Evolutionary conservation across 176 grass and related monocot genomes (phyloP), one percentile per base, ranked within the genome.

Genomic region (Cenchrus purpureus): DNA sequence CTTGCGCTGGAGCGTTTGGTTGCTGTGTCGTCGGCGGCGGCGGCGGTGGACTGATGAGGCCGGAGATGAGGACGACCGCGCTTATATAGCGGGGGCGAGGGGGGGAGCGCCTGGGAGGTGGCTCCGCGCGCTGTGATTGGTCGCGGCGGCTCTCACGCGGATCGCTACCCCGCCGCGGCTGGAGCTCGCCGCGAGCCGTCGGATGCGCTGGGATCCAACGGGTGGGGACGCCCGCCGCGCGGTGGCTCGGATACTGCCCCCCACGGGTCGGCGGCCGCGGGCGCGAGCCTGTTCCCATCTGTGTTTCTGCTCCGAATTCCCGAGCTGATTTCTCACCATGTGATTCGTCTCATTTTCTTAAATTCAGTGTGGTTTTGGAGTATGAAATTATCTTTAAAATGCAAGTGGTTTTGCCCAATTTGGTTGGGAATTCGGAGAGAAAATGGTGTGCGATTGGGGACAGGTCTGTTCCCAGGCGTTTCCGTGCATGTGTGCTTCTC

Each of bases 401-500:
- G 79, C 6, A 15, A 11, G 3, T 73, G 5, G 12, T 55, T 42
- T 85, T 11, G 20, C 1, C 4, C 0, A 2, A 63, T 83, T 85
- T 85, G 43, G 88, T 91, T 3, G 0, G 45, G 31, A 10, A 37
- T 73, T 0, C 8, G 2, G 8, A 32, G 63, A 97, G 69, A 84
- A 87, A 92, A 65, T 29, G 1, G 31, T 0, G 19, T 4, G 2
- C 1, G 0, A 76, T 53, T 69, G n/a, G 20, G 25, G 8, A 13
- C 7, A 8, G 76, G 76, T 89, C 61, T 6, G 29, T 25, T 40
- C 12, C 0, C 0, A 5, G 42, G 1, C 31, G 9, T 45, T 4
- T 67, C 61, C 71, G 52, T 60, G 62, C 60, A 20, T 2, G 67
- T 97, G 94, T 97, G 92, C 62, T 97, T 97, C 86, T n/a, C n/a